Percentiles rank a stretch among this genome's conserved stretches.
phyloP scores from a whole-genome alignment of 1,284 basidiomycete genomes.

The Takashimella koratensis region DNA sequence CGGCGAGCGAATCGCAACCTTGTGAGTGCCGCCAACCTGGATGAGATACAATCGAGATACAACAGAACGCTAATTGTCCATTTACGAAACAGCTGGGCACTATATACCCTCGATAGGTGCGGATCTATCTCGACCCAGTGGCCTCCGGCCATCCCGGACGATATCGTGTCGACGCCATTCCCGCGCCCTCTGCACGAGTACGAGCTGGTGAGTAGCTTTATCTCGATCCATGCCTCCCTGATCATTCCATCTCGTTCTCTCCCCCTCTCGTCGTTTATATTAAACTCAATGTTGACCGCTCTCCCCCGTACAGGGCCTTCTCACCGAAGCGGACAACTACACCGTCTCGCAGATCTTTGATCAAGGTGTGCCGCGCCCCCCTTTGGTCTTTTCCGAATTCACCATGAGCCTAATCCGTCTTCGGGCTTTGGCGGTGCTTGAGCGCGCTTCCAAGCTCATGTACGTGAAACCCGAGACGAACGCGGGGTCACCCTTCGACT shows the following conservation, averaged over 20 bases:
- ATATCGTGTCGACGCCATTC: constrained; percentile 35
- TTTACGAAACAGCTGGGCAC: constrained; percentile 30
- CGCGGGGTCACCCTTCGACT: neutral
- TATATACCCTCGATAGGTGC: constrained; percentile 30
- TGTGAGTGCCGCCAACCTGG: constrained; percentile 32
- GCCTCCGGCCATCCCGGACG: constrained; percentile 28
- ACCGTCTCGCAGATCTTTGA: constrained; percentile 21
- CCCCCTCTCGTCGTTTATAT: neutral
- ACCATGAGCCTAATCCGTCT: constrained; percentile 26
- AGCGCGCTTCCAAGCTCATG: constrained; percentile 37
- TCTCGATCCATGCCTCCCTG: no score
- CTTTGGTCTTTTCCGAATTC: constrained; percentile 19
- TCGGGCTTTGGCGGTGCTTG: constrained; percentile 28
- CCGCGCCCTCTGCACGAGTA: constrained; percentile 40
- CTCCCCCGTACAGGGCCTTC: constrained; percentile 20
- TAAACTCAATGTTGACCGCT: constrained; percentile 3
- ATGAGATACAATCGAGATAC: no score
- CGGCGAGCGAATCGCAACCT: constrained; percentile 42
- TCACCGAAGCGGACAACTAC: constrained; percentile 27
- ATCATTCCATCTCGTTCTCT: no score
- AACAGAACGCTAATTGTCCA: no score
- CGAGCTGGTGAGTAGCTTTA: constrained; percentile 33
- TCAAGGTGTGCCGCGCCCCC: constrained; percentile 1
- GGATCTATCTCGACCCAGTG: constrained; percentile 32
- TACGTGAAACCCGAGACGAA: constrained; percentile 31